Evolutionary conservation across 352 stramenopile species (phyloP).

Genomic region (Globisporangium recalcitrans): DNA sequence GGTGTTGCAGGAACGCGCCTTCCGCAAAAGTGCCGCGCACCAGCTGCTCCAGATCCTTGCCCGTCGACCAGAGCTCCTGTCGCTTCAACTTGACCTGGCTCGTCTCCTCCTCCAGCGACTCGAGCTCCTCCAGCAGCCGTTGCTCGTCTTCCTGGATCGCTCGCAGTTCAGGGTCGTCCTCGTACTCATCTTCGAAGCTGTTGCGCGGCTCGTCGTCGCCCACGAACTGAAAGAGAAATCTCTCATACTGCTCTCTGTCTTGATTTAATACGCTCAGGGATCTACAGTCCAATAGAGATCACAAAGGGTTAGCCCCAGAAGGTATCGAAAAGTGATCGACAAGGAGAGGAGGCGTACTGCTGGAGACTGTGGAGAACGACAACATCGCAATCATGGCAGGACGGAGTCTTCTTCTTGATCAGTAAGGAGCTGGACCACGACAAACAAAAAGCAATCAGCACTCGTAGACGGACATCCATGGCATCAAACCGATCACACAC

Average conservation of each 20-base stretch:
- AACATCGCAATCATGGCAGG: constrained; percentile 68
- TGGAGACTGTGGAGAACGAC: constrained; percentile 45
- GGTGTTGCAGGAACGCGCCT: constrained; percentile 72
- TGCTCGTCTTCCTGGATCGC: constrained; percentile 63
- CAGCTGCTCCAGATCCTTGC: constrained; percentile 63
- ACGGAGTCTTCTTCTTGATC: constrained; percentile 65
- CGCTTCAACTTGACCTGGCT: constrained; percentile 47
- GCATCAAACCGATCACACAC: constrained; percentile 17
- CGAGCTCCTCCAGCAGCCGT: constrained; percentile 43
- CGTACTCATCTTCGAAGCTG: constrained; percentile 30
- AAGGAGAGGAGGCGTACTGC: constrained; percentile 28
- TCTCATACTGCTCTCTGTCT: constrained; percentile 48
- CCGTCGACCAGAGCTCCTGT: constrained; percentile 68
- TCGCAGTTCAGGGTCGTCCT: constrained; percentile 41
- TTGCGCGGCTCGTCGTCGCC: constrained; percentile 30
- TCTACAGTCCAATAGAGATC: constrained; percentile 16
- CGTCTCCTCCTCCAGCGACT: constrained; percentile 54
- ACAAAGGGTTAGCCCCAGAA: background rate
- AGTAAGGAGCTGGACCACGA: constrained; percentile 40
- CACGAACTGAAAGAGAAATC: constrained; percentile 47
- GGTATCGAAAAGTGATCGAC: background rate
- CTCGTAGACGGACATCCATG: background rate
- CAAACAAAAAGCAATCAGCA: background rate
- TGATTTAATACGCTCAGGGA: constrained; percentile 40
- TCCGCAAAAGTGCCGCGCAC: constrained; percentile 68